Evolutionary conservation across 257 asterid genomes (phyloP).

Genomic region (Ajuga chamaepitys): DNA sequence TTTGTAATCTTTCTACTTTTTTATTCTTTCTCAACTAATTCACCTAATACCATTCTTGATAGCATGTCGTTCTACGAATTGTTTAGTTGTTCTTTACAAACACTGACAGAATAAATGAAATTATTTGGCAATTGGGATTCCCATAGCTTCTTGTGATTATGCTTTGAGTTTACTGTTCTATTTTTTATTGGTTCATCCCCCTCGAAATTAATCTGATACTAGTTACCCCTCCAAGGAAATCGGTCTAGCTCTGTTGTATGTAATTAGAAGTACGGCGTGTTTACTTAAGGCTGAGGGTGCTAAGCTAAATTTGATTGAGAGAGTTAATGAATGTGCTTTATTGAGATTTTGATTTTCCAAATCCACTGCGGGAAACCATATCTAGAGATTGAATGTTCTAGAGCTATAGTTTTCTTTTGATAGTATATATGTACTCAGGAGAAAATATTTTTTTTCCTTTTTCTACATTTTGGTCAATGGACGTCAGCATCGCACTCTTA

Average conservation of each 20-base stretch:
- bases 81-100: not conserved
- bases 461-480: not conserved
- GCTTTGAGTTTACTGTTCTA: not conserved
- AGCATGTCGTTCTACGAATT: conserved; percentile 3
- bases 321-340: no score
- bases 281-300: no score
- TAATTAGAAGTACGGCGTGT: no score
- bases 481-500: not conserved
- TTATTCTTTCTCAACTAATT: not conserved
- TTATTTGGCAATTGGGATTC: not conserved
- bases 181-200: no score
- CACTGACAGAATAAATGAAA: conserved; percentile 11
- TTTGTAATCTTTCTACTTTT: conserved; percentile 3
- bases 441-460: not conserved
- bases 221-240: no score
- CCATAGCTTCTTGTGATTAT: not conserved
- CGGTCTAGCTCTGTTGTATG: no score
- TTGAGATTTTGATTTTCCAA: no score
- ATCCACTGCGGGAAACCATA: no score
- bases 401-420: not conserved
- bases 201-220: no score
- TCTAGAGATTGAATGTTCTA: not conserved
- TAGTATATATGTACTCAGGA: not conserved
- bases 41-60: conserved; percentile 6
- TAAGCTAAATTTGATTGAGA: no score